These are phyloP conservation scores for Pontederia paniculata DNA, from an alignment of 176 grass and related monocot genomes.

Conservation along the genomic window DNA sequence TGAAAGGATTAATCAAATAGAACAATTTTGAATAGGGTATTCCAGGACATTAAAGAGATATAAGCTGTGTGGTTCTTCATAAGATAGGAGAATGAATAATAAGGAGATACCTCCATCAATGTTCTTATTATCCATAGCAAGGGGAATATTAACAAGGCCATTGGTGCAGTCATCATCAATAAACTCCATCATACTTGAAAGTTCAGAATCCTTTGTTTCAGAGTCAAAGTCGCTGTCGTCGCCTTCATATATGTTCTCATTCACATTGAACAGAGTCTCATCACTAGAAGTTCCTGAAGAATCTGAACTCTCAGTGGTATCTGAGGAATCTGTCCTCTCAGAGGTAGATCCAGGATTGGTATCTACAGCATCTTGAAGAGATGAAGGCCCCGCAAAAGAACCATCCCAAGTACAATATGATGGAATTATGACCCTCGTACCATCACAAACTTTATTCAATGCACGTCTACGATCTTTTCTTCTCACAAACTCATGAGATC, in stretches of 20 bases:
- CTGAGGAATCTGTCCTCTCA: slow-evolving; percentile 15
- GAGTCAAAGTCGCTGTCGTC: slow-evolving; percentile 20
- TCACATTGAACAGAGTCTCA: slow-evolving; percentile 40
- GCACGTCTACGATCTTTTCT: slow-evolving; percentile 58
- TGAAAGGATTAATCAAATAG: too few relatives aligned
- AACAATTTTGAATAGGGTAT: too few relatives aligned
- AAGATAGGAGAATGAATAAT: background rate
- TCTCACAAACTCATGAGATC: slow-evolving; percentile 68
- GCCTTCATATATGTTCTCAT: slow-evolving; percentile 26
- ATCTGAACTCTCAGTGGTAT: slow-evolving; percentile 31
- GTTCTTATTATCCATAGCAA: slow-evolving; percentile 31
- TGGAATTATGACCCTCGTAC: slow-evolving; percentile 48
- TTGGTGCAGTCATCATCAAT: slow-evolving; percentile 42
- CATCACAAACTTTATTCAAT: slow-evolving; percentile 55
- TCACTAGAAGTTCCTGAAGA: slow-evolving; percentile 63
- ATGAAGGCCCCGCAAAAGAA: slow-evolving; percentile 29
- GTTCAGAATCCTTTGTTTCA: slow-evolving; percentile 30
- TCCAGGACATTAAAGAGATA: too few relatives aligned
- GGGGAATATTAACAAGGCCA: slow-evolving; percentile 42
- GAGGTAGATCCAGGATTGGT: slow-evolving; percentile 29
- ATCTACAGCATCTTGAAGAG: slow-evolving; percentile 19
- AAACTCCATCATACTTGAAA: slow-evolving; percentile 28
- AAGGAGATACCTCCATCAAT: slow-evolving; percentile 44
- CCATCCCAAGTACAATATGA: slow-evolving; percentile 55
- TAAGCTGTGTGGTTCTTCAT: too few relatives aligned